Base-by-base conservation (phyloP, 768 basidiomycete species). In the Baorangia bicolor region DNA sequence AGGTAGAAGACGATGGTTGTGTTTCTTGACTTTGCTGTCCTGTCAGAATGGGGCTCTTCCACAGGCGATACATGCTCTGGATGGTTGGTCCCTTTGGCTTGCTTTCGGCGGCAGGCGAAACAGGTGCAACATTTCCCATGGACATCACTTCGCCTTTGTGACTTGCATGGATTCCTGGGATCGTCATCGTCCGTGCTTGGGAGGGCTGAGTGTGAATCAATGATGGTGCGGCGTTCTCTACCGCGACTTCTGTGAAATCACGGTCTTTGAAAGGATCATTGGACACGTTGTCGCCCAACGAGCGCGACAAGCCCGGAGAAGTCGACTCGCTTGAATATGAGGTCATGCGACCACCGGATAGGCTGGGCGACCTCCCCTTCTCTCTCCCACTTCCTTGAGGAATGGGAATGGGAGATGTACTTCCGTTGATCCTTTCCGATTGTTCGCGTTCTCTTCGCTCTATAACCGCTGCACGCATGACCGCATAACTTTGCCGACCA, bases 91-190 rank as follows among this genome's bases (percentile, higher is more conserved):
- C 77, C 68, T 81, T 67, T 14, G 64, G 62, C 56, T 71, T 70
- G 48, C 69, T 71, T 21, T 80, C 77, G 11, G 74, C 57, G 0
- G 74, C 64, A 41, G 74, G 71, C 5, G 81, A 77, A 25, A 66
- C 58, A 2, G 79, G 76, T 12, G 87, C 83, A 53, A 83, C 81
- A 63, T 89, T 86, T 12, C 92, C 92, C 79, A 94, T 79, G 4
- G 90, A 87, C 85, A 90, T 90, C 40, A 92, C 82, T 57, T 93
- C 90, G 10, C 88, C 88, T n/a, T 83, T 83, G 64, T 92, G 87
- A 62, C 85, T 89, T 4, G 84, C 90, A 64, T 92, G 91, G 56
- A 94, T 94, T 2, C 90, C 89, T 10, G 92, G 92, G 59, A 94
- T 93, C 14, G 83, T 85, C 92, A 94, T 94, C 39, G 81, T 87